Base-by-base conservation (phyloP, 148 eudicot genomes). In the Rhododendron williamsianum region DNA sequence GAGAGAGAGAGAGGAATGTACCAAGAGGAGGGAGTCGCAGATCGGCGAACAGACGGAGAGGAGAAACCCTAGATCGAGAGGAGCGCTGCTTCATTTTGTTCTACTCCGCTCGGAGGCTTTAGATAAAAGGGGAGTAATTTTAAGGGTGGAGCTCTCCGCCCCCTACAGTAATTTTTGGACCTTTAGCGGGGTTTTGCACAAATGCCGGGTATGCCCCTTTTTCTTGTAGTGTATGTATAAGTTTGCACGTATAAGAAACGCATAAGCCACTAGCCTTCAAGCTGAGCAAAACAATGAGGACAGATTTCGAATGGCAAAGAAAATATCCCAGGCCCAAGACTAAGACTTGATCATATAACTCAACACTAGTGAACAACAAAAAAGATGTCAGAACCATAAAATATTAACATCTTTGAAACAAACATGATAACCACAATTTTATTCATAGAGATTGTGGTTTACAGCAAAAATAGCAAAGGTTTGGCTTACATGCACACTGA, bases 1-100 rank as follows among this genome's bases (percentile, higher is more conserved):
- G 56, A n/a, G 82, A 49, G 78, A 69, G 84, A 82, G 63, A 71
- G 45, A 65, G 84, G 41, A 38, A 38, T 5, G 41, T 38, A 38
- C 4, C 41, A 4, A 38, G 41, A 38, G 4, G 41, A 38, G 41
- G 41, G 41, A 38, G 41, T 38, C 41, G 41, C 41, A 38, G 41
- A 38, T 38, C 41, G 41, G 41, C 41, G 4, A 38, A 38, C 41
- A 5, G 4, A 38, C 41, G 41, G 4, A 38, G 41, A 38, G 41
- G 41, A 38, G 41, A 38, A 38, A 38, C 41, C 41, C 41, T 38
- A 4, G 5, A 38, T 38, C 41, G 41, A 38, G 41, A 38, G 41
- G 41, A 38, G 41, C 41, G 41, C 41, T 38, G 41, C 41, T 38
- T 38, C 41, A 38, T 38, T 38, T 38, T 38, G 41, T 38, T 38